Evolutionary conservation across 2,329 filamentous ascomycete genomes (phyloP).

Genomic region (Alternaria panax): DNA sequence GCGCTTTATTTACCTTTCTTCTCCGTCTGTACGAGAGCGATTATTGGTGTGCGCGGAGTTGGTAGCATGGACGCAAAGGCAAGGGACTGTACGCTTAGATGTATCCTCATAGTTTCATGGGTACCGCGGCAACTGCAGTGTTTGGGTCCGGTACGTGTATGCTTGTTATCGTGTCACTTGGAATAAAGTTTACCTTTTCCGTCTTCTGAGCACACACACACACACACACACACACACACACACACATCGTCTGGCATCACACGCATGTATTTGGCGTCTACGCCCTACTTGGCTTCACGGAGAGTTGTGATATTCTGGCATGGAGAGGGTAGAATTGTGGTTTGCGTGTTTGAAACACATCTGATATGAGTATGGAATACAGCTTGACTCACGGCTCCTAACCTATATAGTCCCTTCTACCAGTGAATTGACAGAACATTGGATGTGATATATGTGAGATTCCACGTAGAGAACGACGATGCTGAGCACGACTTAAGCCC

Average conservation of each 20-base stretch:
- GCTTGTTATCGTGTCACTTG: neutral
- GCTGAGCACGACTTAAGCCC: too few relatives aligned
- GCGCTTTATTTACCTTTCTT: too few relatives aligned
- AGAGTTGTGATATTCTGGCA: neutral
- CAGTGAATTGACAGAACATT: too few relatives aligned
- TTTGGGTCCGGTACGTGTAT: neutral
- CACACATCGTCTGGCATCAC: too few relatives aligned
- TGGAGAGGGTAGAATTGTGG: neutral
- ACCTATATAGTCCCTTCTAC: neutral
- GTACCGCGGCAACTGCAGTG: neutral
- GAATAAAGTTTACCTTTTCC: neutral
- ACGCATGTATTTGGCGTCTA: neutral
- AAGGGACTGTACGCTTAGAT: neutral
- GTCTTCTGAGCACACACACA: neutral
- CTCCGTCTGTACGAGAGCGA: slow-evolving; percentile 5
- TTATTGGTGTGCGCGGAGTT: slow-evolving; percentile 3
- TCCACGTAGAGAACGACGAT: too few relatives aligned
- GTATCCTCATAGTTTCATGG: neutral
- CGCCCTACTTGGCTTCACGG: neutral
- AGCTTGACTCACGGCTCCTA: neutral
- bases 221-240: too few relatives aligned
- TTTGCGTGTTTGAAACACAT: neutral
- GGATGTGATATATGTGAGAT: too few relatives aligned
- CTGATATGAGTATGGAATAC: neutral
- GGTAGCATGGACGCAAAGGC: neutral